Evolutionary conservation across 2,329 filamentous ascomycete species (phyloP).

Genomic region (Aspergillus carbonarius): DNA sequence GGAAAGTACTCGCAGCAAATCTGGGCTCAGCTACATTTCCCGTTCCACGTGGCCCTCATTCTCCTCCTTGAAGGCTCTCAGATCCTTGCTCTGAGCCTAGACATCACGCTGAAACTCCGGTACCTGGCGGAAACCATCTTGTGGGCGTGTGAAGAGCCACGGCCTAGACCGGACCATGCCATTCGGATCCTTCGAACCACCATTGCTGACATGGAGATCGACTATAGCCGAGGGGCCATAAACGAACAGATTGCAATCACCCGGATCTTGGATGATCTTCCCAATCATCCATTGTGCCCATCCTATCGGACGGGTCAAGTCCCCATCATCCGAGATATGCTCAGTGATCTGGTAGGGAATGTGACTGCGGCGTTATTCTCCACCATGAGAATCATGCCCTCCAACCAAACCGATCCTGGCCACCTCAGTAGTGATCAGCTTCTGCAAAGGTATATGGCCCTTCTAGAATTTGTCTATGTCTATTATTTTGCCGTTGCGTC

Average conservation of each 20-base stretch:
- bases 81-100: constrained; percentile 51
- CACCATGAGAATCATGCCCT: constrained; percentile 40
- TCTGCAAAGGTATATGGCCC: constrained; percentile 37
- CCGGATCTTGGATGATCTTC: constrained; percentile 31
- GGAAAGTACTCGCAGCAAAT: constrained; percentile 59
- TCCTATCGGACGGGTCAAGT: constrained; percentile 18
- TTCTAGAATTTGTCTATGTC: constrained; percentile 41
- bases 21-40: constrained; percentile 55
- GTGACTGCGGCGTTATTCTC: constrained; percentile 43
- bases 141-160: constrained; percentile 41
- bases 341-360: constrained; percentile 39
- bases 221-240: constrained; percentile 34
- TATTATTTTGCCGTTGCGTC: constrained; percentile 42
- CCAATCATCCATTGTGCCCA: constrained; percentile 32
- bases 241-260: constrained; percentile 35
- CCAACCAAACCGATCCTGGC: constrained; percentile 27
- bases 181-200: constrained; percentile 37
- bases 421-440: constrained; percentile 31
- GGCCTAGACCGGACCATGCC: constrained; percentile 26
- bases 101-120: constrained; percentile 41
- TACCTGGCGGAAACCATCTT: constrained; percentile 42
- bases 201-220: constrained; percentile 42
- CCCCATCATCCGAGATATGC: constrained; percentile 26
- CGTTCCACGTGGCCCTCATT: constrained; percentile 63
- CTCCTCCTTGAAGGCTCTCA: constrained; percentile 66